Evolutionary conservation across 2,329 filamentous ascomycete species (phyloP).

Genomic region (Cercospora janseana): DNA sequence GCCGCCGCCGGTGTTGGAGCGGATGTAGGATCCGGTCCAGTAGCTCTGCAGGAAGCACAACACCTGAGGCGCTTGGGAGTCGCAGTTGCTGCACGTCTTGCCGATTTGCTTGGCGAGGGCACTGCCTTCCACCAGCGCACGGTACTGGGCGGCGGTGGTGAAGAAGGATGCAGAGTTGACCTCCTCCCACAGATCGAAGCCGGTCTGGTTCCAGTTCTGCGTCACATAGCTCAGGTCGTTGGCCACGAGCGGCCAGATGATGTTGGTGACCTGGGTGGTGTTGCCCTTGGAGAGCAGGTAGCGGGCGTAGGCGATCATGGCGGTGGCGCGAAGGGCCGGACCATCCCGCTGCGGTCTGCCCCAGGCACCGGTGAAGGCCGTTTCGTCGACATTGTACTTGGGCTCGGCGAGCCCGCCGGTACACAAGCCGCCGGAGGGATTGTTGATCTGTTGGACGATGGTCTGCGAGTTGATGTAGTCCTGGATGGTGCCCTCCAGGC

Average conservation of each 20-base stretch:
- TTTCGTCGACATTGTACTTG: constrained; percentile 67
- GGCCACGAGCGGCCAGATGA: constrained; percentile 69
- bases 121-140: constrained; percentile 63
- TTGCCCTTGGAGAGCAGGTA: constrained; percentile 56
- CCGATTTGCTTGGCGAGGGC: constrained; percentile 64
- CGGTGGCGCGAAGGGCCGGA: constrained; percentile 71
- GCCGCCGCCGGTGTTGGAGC: constrained; percentile 65
- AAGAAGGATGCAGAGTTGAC: constrained; percentile 76
- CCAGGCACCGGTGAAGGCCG: constrained; percentile 56
- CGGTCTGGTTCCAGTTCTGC: constrained; percentile 62
- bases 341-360: constrained; percentile 78
- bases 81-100: constrained; percentile 59
- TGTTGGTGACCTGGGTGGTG: constrained; percentile 48
- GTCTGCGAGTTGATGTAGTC: constrained; percentile 69
- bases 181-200: constrained; percentile 83
- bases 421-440: constrained; percentile 62
- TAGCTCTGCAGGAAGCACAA: constrained; percentile 73
- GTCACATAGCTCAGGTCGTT: constrained; percentile 75
- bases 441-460: constrained; percentile 63
- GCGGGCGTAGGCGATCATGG: constrained; percentile 69
- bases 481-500: constrained; percentile 60
- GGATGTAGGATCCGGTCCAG: constrained; percentile 66
- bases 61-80: constrained; percentile 64
- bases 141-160: constrained; percentile 67
- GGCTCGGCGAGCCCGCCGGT: constrained; percentile 64